Base-by-base conservation (phyloP, 164 flowering plant genomes). In the Macadamia tetraphylla region DNA sequence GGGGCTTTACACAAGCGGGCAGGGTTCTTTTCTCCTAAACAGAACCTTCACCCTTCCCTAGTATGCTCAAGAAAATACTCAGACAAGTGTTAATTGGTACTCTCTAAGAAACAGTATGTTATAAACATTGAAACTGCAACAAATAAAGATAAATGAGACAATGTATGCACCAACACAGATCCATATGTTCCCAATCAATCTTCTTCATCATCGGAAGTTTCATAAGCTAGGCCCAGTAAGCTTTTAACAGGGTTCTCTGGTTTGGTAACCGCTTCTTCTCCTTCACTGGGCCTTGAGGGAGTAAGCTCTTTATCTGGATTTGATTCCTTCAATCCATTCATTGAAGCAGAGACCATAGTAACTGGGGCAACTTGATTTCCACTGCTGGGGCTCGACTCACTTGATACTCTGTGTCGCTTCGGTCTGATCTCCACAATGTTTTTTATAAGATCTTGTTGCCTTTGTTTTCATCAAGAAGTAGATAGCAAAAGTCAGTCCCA, bases 391-490 rank as follows among this genome's bases (percentile, higher is more conserved):
- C 40, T 35, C 5, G 51, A 46, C 9, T 9, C 12, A 75, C 75
- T 76, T 18, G 88, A 86, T 17, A 82, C 76, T 77, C 76, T 86
- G 6, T 72, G 86, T 15, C 87, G 79, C 74, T 91, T 94, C 2
- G 95, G 94, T 79, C 84, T 91, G 62, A 94, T 81, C 79, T 85
- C 94, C 6, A 94, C 89, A 40, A 92, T 86, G 63, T 85, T 92
- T 74, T 88, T 91, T 71, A 94, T 82, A 64, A 94, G 77, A 80
- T 87, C 97, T 79, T 94, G 98, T 76, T 94, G 98, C 74, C 98
- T 94, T 61, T 76, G 80, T 11, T 57, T 42, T 60, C 72, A 51
- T 46, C 30, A 60, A 72, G 51, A 42, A 66, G 40, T 2, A 35
- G 3, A 35, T 23, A 23, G 23, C 43, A 6, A 64, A 56, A 51